Evolutionary conservation across 176 grass and related monocot species (phyloP).

Genomic region (Tillandsia fasciculata): DNA sequence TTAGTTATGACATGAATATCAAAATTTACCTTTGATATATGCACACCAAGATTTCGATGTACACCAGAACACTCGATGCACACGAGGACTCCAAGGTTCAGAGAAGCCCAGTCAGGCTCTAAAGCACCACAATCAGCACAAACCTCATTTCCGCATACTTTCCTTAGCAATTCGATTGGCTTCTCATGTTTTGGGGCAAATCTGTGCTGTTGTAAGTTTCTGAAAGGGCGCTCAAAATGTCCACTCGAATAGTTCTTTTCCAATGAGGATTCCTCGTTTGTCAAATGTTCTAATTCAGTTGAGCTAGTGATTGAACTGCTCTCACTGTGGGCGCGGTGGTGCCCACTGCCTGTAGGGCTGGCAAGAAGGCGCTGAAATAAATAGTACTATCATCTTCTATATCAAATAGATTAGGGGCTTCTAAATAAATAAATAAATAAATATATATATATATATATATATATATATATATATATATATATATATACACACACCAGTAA

Average conservation of each 20-base stretch:
- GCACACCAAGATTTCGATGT: constrained; percentile 97
- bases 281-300: constrained; percentile 67
- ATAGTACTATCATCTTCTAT: constrained; percentile 18
- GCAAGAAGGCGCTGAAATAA: constrained; percentile 70
- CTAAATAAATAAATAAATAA: too few species aligned
- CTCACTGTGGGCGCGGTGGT: constrained; percentile 63
- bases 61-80: constrained; percentile 99
- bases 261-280: constrained; percentile 60
- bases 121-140: constrained; percentile 85
- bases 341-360: constrained; percentile 48
- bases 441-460: too few species aligned
- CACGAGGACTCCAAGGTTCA: constrained; percentile 88
- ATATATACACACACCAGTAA: too few species aligned
- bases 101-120: constrained; percentile 94
- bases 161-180: constrained; percentile 91
- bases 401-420: constrained; percentile 12
- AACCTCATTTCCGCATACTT: constrained; percentile 69
- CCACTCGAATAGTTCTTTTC: constrained; percentile 65
- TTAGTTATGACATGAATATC: constrained; percentile 5
- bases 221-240: constrained; percentile 61
- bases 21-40: constrained; percentile 88
- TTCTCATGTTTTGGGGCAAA: constrained; percentile 78
- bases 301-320: constrained; percentile 88
- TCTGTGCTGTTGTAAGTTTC: constrained; percentile 60
- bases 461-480: too few species aligned